Conservation (phyloP, 257 asterid species). For the Paulownia fortunei region DNA sequence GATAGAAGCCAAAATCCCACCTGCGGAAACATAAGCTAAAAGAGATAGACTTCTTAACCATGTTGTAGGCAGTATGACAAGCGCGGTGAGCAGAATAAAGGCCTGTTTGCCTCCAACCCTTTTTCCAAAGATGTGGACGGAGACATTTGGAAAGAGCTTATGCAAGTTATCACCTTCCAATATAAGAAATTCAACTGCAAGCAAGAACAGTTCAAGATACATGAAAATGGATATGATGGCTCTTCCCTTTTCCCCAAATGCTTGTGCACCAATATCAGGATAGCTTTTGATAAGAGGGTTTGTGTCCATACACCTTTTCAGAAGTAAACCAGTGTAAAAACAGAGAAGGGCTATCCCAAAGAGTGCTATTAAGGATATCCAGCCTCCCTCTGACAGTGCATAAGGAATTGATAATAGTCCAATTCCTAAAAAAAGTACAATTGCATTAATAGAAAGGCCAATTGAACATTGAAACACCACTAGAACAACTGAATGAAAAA, state of each 20-base stretch:
- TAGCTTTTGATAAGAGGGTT: constrained; percentile 44
- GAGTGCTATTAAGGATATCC: constrained; percentile 45
- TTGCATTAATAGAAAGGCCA: no score
- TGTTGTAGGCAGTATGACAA: constrained; percentile 59
- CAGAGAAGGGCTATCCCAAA: constrained; percentile 41
- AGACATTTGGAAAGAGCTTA: constrained; percentile 48
- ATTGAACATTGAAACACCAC: no score
- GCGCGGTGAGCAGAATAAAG: constrained; percentile 45
- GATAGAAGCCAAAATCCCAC: constrained; percentile 54
- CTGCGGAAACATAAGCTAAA: constrained; percentile 54
- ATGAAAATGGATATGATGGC: constrained; percentile 37
- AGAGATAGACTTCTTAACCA: constrained; percentile 54
- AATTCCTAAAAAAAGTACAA: constrained; percentile 34
- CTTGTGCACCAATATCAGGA: constrained; percentile 58
- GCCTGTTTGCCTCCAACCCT: constrained; percentile 42
- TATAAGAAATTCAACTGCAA: constrained; percentile 58
- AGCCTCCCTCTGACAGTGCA: constrained; percentile 60
- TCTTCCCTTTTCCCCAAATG: constrained; percentile 57
- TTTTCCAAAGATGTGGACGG: constrained; percentile 27
- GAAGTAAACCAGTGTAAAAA: constrained; percentile 55
- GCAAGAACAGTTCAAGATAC: constrained; percentile 56
- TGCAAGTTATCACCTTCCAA: constrained; percentile 62
- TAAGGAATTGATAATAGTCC: constrained; percentile 60
- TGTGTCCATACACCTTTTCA: constrained; percentile 49
- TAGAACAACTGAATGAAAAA: not conserved